Evolutionary conservation across 2,329 filamentous ascomycete species (phyloP).

Genomic region (Pyrenophora seminiperda): DNA sequence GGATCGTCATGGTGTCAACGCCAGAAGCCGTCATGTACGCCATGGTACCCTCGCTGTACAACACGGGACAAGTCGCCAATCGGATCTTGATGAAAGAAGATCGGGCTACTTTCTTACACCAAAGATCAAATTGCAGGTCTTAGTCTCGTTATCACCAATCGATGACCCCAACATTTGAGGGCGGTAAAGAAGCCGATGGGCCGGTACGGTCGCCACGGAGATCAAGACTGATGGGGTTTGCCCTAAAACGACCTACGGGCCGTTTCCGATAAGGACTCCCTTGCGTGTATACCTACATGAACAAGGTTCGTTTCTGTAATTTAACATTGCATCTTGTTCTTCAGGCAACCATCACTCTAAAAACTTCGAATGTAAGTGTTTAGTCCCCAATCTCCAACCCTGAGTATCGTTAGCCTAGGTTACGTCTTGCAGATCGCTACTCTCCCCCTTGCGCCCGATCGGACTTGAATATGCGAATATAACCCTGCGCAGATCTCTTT

Average conservation of each 20-base stretch:
- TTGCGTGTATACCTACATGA: neutral
- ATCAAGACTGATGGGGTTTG: neutral
- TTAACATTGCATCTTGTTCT: neutral
- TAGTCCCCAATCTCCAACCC: too few relatives aligned
- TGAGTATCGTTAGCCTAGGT: too few relatives aligned
- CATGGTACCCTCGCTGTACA: neutral
- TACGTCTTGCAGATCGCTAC: too few relatives aligned
- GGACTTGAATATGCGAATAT: neutral
- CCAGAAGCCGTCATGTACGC: neutral
- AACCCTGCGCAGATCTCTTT: neutral
- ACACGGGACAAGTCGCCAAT: neutral
- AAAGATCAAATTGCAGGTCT: neutral
- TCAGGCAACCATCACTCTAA: too few relatives aligned
- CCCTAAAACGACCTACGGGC: neutral
- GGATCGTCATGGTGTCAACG: neutral
- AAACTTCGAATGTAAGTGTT: too few relatives aligned
- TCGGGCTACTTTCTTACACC: neutral
- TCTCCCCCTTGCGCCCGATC: neutral
- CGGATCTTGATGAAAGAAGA: neutral
- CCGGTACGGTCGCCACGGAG: neutral
- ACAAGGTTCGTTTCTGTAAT: neutral
- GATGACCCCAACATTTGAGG: neutral
- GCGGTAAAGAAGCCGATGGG: neutral
- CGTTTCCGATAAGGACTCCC: too few relatives aligned
- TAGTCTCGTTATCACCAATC: neutral